phyloP scores from a whole-genome alignment of 1,139 yeast species.

The Sugiyamaella sp. region DNA sequence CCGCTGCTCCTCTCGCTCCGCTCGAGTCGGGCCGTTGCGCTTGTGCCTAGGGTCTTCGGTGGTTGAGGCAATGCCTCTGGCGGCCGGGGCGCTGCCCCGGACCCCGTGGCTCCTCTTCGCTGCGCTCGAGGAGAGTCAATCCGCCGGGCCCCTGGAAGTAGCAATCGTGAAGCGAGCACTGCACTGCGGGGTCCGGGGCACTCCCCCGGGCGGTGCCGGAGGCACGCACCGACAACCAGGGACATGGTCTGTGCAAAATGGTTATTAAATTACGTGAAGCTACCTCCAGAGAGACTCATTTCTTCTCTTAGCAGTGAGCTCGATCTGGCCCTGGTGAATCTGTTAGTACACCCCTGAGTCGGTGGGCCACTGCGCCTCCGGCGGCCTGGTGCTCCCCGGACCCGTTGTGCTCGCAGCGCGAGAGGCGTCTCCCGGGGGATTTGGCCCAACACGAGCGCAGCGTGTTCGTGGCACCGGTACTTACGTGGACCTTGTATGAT shows the following conservation, averaged over 20 bases:
- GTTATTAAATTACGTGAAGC: not conserved
- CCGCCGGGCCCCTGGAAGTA: no score
- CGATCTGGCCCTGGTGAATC: slow-evolving; percentile 34
- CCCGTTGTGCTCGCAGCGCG: not conserved
- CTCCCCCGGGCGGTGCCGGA: not conserved
- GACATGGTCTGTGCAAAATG: not conserved
- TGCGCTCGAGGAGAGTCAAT: no score
- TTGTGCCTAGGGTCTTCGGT: no score
- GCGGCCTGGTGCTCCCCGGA: no score
- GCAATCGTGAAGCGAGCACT: no score
- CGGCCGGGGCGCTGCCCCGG: no score
- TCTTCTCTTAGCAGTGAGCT: slow-evolving; percentile 39
- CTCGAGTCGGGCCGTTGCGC: no score
- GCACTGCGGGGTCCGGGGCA: not conserved
- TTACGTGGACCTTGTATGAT: slow-evolving; percentile 32
- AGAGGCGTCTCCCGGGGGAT: not conserved
- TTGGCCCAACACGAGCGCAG: not conserved
- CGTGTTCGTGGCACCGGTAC: not conserved
- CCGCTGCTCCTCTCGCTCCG: not conserved
- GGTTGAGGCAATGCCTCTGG: no score
- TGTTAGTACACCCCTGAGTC: slow-evolving; percentile 1
- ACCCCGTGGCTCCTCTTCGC: no score
- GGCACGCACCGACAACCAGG: no score
- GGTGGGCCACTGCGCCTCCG: no score
- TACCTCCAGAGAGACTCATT: slow-evolving; percentile 38